Evolutionary conservation across 441 rosid species (phyloP), one percentile per base, ranked within the genome.

Genomic region (Omphalea diandra): DNA sequence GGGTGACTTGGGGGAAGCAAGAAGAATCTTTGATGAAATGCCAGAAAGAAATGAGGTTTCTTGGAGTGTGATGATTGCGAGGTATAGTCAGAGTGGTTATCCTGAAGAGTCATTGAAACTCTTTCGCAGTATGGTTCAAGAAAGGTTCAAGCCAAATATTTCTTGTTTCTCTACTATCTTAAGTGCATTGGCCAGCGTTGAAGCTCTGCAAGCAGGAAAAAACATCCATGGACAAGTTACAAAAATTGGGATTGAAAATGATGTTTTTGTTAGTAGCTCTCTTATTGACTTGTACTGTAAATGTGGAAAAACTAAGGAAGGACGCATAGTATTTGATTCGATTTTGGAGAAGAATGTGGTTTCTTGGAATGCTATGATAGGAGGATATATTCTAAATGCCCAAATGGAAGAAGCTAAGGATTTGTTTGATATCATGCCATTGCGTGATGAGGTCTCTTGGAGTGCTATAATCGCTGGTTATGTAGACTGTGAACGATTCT

Each of bases 281-380:
- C 79, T 85, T 10, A 69, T 87, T 63, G 88, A 85, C 26, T 68
- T 85, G 56, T 87, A 87, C 67, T 74, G 87, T 69, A 87, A 77
- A 74, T 84, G 90, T 47, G 78, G 83, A 43, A 62, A 84, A 59
- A 78, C 79, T 24, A 59, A 46, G 56, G 78, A 71, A 29, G 90
- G 81, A 26, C 73, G 82, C 52, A 33, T 72, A 47, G 71, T 83
- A 64, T 87, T 87, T 17, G 80, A 83, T 63, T 75, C 73, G 0
- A 69, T 75, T 40, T 22, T 32, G 31, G 76, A 57, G 38, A 84
- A 79, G 72, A 83, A 71, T 59, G 81, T 77, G 22, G 87, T 86
- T 68, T 78, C 76, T 20, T 81, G 89, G 89, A 88, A 85, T 70
- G 67, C 88, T 35, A 85, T 88, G 86, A 68, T 86, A 29, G 67